A percentile compares a stretch with the other conserved stretches of the same genome.
These are phyloP conservation scores for Aspergillus pseudotamarii DNA, from an alignment of 2,329 filamentous ascomycete species.

Conservation along the genomic window DNA sequence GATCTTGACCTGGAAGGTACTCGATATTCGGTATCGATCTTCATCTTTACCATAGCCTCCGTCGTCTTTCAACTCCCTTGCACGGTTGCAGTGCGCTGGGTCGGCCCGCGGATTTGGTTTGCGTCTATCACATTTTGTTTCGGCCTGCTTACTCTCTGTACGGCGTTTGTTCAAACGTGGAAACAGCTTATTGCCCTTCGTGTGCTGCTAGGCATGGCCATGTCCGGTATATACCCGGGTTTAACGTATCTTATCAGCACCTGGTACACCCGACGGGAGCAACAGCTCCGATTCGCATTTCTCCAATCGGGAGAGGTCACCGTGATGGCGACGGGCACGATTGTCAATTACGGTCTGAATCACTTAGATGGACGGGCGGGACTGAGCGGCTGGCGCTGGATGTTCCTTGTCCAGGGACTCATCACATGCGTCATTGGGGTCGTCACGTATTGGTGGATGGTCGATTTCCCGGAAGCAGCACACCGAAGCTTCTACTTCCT, in stretches of 20 bases:
- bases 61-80: slow-evolving; percentile 70
- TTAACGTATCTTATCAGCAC: slow-evolving; percentile 52
- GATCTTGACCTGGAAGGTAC: slow-evolving; percentile 67
- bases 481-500: slow-evolving; percentile 62
- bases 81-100: slow-evolving; percentile 65
- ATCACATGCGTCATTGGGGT: slow-evolving; percentile 63
- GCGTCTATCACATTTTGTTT: slow-evolving; percentile 62
- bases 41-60: slow-evolving; percentile 71
- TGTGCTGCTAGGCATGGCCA: slow-evolving; percentile 66
- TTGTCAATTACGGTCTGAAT: slow-evolving; percentile 72
- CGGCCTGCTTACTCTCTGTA: slow-evolving; percentile 68
- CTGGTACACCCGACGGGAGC: slow-evolving; percentile 67
- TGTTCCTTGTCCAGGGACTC: slow-evolving; percentile 68
- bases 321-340: slow-evolving; percentile 65
- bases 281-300: slow-evolving; percentile 67
- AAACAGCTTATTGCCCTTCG: slow-evolving; percentile 69
- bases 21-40: slow-evolving; percentile 70
- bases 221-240: slow-evolving; percentile 53
- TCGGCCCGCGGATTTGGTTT: slow-evolving; percentile 68
- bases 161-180: slow-evolving; percentile 69
- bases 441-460: slow-evolving; percentile 69
- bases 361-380: slow-evolving; percentile 59
- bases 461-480: slow-evolving; percentile 68
- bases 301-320: slow-evolving; percentile 67
- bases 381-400: slow-evolving; percentile 68